phyloP scores from a whole-genome alignment of 768 basidiomycete species.

The Strobilomyces echinocephalus region DNA sequence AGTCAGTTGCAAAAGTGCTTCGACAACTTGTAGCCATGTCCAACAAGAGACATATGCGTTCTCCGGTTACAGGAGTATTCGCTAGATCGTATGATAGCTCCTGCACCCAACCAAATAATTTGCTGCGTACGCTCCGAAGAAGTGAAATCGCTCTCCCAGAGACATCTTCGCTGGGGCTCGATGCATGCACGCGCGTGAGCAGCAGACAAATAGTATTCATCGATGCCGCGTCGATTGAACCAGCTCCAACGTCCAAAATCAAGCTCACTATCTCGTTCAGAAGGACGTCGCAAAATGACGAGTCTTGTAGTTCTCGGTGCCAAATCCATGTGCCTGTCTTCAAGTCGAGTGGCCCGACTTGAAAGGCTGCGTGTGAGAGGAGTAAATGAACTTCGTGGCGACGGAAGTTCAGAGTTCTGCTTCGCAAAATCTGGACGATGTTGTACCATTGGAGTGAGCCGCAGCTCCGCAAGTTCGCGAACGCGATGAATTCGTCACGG shows the following conservation, averaged over 20 bases:
- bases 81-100: neutral
- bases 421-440: neutral
- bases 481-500: neutral
- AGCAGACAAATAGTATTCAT: neutral
- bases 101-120: neutral
- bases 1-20: neutral
- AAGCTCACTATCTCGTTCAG: neutral
- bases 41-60: neutral
- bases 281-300: neutral
- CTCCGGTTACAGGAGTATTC: neutral
- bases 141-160: neutral
- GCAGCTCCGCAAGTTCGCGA: neutral
- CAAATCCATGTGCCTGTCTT: neutral
- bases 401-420: neutral
- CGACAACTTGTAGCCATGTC: neutral
- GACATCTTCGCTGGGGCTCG: neutral
- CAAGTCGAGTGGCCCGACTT: neutral
- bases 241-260: neutral
- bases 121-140: neutral
- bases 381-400: neutral
- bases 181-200: neutral
- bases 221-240: neutral
- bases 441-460: neutral
- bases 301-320: neutral
- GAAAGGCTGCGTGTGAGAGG: neutral